Conservation (phyloP, 148 eudicot species). For the Beta vulgaris region DNA sequence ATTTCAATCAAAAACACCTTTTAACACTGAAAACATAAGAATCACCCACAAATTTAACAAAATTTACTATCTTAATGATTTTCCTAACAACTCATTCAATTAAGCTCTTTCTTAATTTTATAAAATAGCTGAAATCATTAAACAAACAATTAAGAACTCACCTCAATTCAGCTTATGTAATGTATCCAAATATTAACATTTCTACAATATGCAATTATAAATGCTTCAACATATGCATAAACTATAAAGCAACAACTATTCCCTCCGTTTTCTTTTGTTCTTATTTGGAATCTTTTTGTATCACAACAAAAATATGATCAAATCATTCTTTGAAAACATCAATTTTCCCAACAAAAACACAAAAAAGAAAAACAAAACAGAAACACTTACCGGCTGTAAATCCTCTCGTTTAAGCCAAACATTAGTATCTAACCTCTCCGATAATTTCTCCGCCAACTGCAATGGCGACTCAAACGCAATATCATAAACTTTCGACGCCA, state of each 20-base stretch:
- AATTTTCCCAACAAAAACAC: background rate
- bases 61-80: background rate
- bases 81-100: background rate
- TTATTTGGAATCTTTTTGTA: no score
- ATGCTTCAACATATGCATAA: background rate
- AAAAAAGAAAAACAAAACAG: background rate
- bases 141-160: background rate
- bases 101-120: no score
- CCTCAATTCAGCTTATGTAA: background rate
- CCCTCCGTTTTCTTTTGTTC: no score
- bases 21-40: background rate
- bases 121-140: no score
- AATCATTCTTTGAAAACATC: background rate
- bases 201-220: background rate
- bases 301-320: no score
- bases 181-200: background rate
- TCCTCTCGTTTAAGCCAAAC: conserved; percentile 83
- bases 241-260: background rate
- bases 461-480: conserved; percentile 70
- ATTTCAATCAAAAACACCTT: background rate
- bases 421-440: conserved; percentile 51
- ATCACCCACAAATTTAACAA: background rate
- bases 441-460: conserved; percentile 65
- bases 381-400: conserved; percentile 24
- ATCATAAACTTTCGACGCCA: conserved; percentile 69